Base-by-base conservation (phyloP, 2,329 filamentous ascomycete species). In the Ambrosiella cleistominuta region DNA sequence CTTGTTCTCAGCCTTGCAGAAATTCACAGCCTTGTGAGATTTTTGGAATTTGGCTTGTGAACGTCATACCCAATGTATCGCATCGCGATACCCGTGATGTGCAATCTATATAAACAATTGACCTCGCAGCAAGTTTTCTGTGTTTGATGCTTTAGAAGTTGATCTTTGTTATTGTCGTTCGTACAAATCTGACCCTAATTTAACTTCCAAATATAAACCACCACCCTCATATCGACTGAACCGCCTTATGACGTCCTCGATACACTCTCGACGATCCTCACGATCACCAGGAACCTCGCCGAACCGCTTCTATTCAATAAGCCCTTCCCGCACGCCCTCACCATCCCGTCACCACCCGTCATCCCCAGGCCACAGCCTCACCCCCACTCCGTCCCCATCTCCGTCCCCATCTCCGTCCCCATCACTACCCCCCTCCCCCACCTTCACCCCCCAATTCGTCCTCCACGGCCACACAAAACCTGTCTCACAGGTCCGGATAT, bases 401-500 rank as follows among this genome's bases (percentile, higher is more conserved):
- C 42, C 70, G 56, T 58, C 62, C 56, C 62, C 56, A 49, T 72
- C 55, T 1, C 47, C 71, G 11, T 69, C 67, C 27, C 76, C 81
- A 61, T 78, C 80, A 3, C 73, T 75, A 19, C 71, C 70, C 27
- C 77, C 89, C 9, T 76, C 84, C 66, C 77, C 89, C 13, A 76
- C 84, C 66, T 95, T 89, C 71, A 77, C 73, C 47, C 78, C 82
- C 39, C 80, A 81, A 57, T 78, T 90, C 62, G 77, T 85, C 17
- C 76, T 96, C 17, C 79, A 76, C 61, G 90, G 89, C 1, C 91
- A 97, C 71, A 76, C 79, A 54, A 82, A 83, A 61, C 83, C 87
- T 19, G 81, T 97, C 1, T 86, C 90, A 1, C 83, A 88, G 57
- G 88, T 95, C 54, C 86, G 86, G 64, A 94, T 96, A 70, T 96